Evolutionary conservation across 2,329 filamentous ascomycete genomes (phyloP).

Genomic region (Didymella keratinophila): DNA sequence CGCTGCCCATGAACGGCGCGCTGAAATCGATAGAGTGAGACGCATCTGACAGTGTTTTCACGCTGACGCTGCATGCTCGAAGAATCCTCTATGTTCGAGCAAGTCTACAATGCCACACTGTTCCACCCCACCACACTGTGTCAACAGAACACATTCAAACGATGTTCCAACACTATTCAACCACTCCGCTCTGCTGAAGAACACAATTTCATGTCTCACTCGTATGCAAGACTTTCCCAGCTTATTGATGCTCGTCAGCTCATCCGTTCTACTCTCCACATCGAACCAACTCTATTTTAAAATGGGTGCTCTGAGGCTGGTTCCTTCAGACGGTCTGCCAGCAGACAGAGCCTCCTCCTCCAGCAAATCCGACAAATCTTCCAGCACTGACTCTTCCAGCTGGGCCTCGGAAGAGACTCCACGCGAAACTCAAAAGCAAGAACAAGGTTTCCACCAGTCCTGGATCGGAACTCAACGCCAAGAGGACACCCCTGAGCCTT

Average conservation of each 20-base stretch:
- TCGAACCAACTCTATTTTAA: background rate
- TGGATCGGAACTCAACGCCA: background rate
- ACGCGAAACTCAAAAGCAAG: background rate
- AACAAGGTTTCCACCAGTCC: background rate
- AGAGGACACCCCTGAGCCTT: background rate
- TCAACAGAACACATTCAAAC: too few species aligned
- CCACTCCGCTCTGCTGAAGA: background rate
- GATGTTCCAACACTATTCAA: too few species aligned
- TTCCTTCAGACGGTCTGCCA: background rate
- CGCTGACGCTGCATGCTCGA: too few species aligned
- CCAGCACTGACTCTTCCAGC: background rate
- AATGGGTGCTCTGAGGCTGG: background rate
- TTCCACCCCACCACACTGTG: too few species aligned
- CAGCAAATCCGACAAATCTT: background rate
- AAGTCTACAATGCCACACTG: too few species aligned
- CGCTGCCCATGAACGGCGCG: too few species aligned
- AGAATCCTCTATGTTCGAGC: too few species aligned
- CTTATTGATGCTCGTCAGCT: background rate
- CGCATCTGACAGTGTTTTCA: too few species aligned
- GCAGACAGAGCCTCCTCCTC: background rate
- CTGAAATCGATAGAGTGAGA: too few species aligned
- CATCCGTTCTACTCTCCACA: background rate
- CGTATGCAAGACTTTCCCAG: background rate
- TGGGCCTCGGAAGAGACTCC: background rate
- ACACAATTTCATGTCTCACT: background rate